These are phyloP conservation scores for Conringia planisiliqua DNA, from an alignment of 345 rosid genomes.

Conservation along the genomic window DNA sequence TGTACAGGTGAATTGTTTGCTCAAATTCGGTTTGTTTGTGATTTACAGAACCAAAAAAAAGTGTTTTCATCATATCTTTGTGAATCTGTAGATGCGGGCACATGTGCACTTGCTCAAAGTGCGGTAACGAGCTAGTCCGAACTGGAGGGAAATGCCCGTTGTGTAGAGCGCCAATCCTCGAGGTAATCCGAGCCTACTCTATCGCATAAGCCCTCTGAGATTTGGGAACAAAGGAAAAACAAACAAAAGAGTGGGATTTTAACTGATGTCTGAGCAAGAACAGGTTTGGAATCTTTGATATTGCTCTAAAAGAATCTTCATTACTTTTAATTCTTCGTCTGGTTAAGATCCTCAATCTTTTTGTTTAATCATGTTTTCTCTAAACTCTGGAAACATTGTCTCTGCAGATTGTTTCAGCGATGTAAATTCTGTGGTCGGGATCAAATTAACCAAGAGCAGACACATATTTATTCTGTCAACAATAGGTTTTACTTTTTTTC, in stretches of 20 bases:
- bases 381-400: neutral
- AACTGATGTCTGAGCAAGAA: neutral
- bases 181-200: conserved; percentile 6
- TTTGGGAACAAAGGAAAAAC: neutral
- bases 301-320: neutral
- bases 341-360: neutral
- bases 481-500: neutral
- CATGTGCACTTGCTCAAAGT: conserved; percentile 10
- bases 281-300: neutral
- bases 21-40: neutral
- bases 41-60: neutral
- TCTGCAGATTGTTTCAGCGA: neutral
- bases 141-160: neutral
- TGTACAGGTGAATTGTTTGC: neutral
- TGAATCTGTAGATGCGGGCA: neutral
- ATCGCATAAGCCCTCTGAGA: neutral
- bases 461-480: neutral
- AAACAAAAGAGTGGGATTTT: neutral
- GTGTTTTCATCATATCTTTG: neutral
- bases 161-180: conserved; percentile 6
- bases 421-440: neutral
- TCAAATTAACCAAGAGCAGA: neutral
- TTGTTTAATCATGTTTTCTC: neutral
- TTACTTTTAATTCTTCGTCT: neutral
- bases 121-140: neutral